Evolutionary conservation across 129 eudicot species (phyloP).

Genomic region (Flaveria ramosissima): DNA sequence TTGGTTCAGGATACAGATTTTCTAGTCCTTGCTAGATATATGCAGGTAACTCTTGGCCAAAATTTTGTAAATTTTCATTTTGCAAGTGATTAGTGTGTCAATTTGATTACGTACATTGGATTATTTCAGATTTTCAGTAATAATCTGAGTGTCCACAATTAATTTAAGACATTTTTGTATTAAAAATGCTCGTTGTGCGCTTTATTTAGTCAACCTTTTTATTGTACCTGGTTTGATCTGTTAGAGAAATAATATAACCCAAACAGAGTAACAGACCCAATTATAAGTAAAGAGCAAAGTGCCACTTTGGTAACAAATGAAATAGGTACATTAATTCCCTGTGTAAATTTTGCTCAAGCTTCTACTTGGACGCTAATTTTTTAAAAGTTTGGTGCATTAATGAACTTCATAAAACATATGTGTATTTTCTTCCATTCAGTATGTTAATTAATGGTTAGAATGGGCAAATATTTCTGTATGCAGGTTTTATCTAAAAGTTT

Average conservation of each 20-base stretch:
- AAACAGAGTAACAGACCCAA: neutral
- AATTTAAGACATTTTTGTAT: neutral
- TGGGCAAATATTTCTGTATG: constrained; percentile 3
- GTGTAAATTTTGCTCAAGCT: constrained; percentile 1
- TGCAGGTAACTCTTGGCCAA: constrained; percentile 68
- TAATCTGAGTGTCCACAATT: neutral
- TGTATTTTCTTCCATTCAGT: neutral
- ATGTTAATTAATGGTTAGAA: constrained; percentile 5
- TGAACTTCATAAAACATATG: constrained; percentile 1
- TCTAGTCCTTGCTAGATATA: constrained; percentile 94
- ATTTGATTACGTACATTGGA: neutral
- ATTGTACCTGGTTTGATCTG: neutral
- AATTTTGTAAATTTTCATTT: neutral
- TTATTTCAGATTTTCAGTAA: neutral
- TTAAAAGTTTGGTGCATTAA: constrained; percentile 6
- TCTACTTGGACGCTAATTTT: neutral
- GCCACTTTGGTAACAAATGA: neutral
- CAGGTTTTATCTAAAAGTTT: constrained; percentile 78
- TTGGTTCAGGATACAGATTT: constrained; percentile 89
- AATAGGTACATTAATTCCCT: neutral
- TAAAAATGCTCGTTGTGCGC: neutral
- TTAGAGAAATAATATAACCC: neutral
- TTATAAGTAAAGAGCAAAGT: neutral
- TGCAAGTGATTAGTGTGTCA: neutral
- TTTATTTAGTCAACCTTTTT: neutral